phyloP scores from a whole-genome alignment of 768 basidiomycete genomes.

The Amanita pallidorosea region DNA sequence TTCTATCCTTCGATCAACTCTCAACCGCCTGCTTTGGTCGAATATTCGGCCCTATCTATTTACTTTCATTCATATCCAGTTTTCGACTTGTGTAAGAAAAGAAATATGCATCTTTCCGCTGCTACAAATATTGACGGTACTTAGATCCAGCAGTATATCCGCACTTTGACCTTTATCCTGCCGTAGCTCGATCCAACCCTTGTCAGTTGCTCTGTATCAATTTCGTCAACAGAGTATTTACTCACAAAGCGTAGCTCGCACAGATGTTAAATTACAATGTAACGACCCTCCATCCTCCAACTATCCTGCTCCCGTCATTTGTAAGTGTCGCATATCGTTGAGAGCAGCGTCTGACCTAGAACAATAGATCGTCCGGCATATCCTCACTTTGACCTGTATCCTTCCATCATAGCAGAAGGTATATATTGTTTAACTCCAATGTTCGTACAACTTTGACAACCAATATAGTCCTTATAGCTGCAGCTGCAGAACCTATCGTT shows the following conservation, averaged over 20 bases:
- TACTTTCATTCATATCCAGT: slow-evolving; percentile 18
- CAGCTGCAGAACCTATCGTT: neutral
- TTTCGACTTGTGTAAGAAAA: slow-evolving; percentile 23
- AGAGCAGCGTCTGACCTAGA: neutral
- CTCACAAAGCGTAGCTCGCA: neutral
- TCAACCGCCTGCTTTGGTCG: slow-evolving; percentile 2
- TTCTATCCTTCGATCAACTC: slow-evolving; percentile 9
- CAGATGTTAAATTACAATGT: neutral
- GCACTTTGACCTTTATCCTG: slow-evolving; percentile 15
- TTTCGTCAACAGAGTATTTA: neutral
- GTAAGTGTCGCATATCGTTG: slow-evolving; percentile 4
- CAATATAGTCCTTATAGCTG: neutral
- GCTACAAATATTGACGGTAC: neutral
- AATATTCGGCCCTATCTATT: neutral
- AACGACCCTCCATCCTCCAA: no score
- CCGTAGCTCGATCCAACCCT: neutral
- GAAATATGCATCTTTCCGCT: neutral
- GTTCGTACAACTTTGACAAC: neutral
- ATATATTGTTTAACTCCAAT: neutral
- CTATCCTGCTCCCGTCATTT: slow-evolving; percentile 12
- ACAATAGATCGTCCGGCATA: slow-evolving; percentile 7
- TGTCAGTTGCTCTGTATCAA: neutral
- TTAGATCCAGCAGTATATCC: slow-evolving; percentile 11
- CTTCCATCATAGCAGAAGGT: neutral
- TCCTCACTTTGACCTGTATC: slow-evolving; percentile 7